Evolutionary conservation across 441 rosid genomes (phyloP).

Genomic region (Sinapis alba): DNA sequence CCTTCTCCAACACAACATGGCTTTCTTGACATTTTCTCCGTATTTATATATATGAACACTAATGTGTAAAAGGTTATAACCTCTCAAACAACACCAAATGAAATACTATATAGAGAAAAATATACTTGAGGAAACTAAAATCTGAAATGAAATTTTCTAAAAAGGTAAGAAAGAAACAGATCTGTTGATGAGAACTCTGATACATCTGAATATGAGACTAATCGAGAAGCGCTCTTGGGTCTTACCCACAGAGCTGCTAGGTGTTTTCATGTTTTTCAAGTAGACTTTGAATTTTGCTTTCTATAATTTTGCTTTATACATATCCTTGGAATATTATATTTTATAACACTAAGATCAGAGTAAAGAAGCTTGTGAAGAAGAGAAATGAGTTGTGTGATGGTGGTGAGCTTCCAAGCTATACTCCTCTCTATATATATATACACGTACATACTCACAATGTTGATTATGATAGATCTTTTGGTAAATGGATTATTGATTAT

Average conservation of each 20-base stretch:
- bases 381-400: conserved; percentile 10
- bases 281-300: background rate
- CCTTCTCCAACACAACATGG: conserved; percentile 95
- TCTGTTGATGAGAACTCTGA: conserved; percentile 43
- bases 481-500: background rate
- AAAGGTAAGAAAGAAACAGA: conserved; percentile 28
- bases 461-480: conserved; percentile 1
- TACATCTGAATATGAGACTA: conserved; percentile 38
- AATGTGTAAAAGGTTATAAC: background rate
- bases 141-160: background rate
- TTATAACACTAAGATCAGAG: background rate
- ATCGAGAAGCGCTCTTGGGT: conserved; percentile 37
- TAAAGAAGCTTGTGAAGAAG: conserved; percentile 20
- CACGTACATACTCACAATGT: background rate
- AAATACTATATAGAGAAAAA: background rate
- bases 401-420: conserved; percentile 16
- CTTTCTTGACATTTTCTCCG: conserved; percentile 65
- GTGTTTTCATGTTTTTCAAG: conserved; percentile 34
- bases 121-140: background rate
- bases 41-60: background rate
- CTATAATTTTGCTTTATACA: background rate
- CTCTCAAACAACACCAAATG: conserved; percentile 22
- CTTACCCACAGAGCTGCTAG: conserved; percentile 12
- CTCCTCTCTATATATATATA: background rate
- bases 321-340: background rate